These are phyloP conservation scores for Kodamaea lidongshanica DNA, from an alignment of 805 yeast genomes.

Conservation along the genomic window DNA sequence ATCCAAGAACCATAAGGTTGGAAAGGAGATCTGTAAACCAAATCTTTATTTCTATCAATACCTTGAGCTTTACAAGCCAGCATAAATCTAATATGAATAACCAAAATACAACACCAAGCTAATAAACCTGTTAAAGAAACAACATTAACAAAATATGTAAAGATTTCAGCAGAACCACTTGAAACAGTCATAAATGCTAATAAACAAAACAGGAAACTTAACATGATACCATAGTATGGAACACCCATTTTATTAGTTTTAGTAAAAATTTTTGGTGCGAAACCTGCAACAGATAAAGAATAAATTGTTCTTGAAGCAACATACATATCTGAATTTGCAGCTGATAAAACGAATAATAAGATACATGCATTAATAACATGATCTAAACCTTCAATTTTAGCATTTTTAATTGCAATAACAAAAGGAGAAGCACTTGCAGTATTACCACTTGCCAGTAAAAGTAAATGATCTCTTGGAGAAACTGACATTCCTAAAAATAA, in stretches of 20 bases:
- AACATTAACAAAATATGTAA: constrained; percentile 66
- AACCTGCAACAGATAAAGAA: constrained; percentile 65
- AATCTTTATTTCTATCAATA: constrained; percentile 42
- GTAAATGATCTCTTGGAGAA: constrained; percentile 47
- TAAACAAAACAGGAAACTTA: constrained; percentile 49
- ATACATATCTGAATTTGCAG: constrained; percentile 74
- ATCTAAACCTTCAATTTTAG: constrained; percentile 60
- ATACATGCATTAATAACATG: constrained; percentile 75
- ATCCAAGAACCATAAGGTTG: constrained; percentile 64
- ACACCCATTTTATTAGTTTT: constrained; percentile 63
- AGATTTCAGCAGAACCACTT: constrained; percentile 48
- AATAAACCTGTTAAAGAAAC: constrained; percentile 70
- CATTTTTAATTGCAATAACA: constrained; percentile 70
- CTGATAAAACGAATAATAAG: constrained; percentile 70
- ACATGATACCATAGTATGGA: constrained; percentile 53
- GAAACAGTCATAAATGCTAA: constrained; percentile 69
- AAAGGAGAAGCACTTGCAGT: constrained; percentile 77
- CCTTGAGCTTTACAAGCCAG: constrained; percentile 66
- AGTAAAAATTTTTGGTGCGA: constrained; percentile 65
- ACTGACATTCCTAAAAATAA: constrained; percentile 65
- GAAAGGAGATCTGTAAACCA: constrained; percentile 59
- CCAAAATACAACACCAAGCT: constrained; percentile 67
- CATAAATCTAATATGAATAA: constrained; percentile 62
- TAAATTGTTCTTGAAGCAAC: constrained; percentile 71
- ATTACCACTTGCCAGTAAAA: constrained; percentile 46